Base-by-base conservation (phyloP, 345 rosid genomes). In the Noccaea caerulescens region DNA sequence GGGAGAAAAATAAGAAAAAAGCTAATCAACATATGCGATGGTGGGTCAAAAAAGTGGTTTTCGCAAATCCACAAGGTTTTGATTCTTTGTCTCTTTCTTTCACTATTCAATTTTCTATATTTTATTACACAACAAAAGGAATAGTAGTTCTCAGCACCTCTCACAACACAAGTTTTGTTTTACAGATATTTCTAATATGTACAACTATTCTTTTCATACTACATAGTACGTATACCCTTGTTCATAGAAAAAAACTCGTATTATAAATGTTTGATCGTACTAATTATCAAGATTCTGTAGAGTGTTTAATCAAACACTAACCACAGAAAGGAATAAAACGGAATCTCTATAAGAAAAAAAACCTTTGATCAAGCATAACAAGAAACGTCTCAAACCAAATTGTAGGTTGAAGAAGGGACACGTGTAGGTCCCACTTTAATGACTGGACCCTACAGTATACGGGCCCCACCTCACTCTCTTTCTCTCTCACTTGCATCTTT, bases 381-480 rank as follows among this genome's bases (percentile, higher is more conserved):
- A 67, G 62, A 75, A 75, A 60, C 66, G 68, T 66, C 51, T 58
- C 3, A 82, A 79, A 86, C 23, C 41, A 74, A 65, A 33, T 38
- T 89, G 93, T 81, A 77, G 86, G 58, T 76, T 23, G 82, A 85
- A 85, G 85, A 58, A 79, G 84, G 62, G 76, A 80, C 94, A 86
- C 25, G 32, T 3, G 50, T 63, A 76, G 88, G 77, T 30, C 77
- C 84, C 32, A 62, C 34, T 46, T 64, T 62, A 60, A 60, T 73
- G 7, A 54, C 66, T 62, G 58, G 57, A 82, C 80, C 82, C 75
- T 58, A 39, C 12, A 1, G 2, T 3, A 0, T 0, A 0, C 5
- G 59, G 82, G 14, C 4, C 81, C 82, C 72, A 18, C 44, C 37
- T 45, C 51, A 30, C 58, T 14, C 47, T 27, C 30, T 27, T 27